Evolutionary conservation across 345 rosid genomes (phyloP).

Genomic region (Acer yangbiense): DNA sequence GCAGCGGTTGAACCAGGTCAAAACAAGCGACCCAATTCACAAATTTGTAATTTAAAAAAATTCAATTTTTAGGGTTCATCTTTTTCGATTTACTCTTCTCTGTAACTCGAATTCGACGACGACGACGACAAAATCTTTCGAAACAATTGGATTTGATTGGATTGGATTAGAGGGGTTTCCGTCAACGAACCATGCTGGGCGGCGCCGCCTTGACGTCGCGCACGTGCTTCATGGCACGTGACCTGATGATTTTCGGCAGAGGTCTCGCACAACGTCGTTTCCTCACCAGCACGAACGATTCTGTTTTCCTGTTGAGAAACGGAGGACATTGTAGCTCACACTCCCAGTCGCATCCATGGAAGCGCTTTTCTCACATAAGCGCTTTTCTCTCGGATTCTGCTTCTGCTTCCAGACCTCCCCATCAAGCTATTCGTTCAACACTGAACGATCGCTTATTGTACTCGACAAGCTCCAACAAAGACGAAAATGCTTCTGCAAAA

Average conservation of each 20-base stretch:
- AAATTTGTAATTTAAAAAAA: background rate
- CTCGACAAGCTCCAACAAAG: conserved; percentile 48
- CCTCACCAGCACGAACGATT: background rate
- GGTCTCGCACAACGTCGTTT: background rate
- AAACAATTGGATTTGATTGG: background rate
- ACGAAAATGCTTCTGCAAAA: conserved; percentile 17
- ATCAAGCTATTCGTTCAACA: background rate
- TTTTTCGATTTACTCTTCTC: background rate
- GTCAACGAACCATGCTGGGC: background rate
- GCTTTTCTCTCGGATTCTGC: conserved; percentile 41
- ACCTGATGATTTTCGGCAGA: background rate
- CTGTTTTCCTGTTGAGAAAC: too few species aligned
- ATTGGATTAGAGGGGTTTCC: background rate
- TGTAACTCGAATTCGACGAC: background rate
- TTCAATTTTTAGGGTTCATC: background rate
- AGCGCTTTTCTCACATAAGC: conserved; percentile 16
- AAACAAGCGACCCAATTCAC: background rate
- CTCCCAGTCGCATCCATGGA: conserved; percentile 17
- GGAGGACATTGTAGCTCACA: background rate
- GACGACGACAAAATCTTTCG: background rate
- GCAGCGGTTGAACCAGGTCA: background rate
- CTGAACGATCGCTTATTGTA: conserved; percentile 23
- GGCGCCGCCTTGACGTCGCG: background rate
- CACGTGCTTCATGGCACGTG: conserved; percentile 5
- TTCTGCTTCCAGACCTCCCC: conserved; percentile 9